phyloP scores from a whole-genome alignment of 768 basidiomycete species.

The Melanogaster broomeanus region DNA sequence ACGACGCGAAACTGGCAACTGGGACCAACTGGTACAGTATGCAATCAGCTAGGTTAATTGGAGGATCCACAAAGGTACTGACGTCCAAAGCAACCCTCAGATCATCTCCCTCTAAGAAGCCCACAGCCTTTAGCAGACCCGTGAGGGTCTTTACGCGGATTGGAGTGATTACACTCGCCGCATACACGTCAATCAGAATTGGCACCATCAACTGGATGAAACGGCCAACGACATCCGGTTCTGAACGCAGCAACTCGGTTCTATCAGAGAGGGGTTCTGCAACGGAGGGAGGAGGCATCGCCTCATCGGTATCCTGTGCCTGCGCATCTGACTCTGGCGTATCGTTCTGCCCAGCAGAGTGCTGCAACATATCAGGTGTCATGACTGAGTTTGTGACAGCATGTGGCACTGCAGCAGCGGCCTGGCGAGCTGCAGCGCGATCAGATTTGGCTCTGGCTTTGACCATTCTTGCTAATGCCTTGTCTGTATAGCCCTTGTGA shows the following conservation, averaged over 20 bases:
- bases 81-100: slow-evolving; percentile 80
- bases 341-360: slow-evolving; percentile 18
- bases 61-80: slow-evolving; percentile 28
- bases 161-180: slow-evolving; percentile 90
- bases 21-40: slow-evolving; percentile 72
- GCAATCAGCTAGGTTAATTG: slow-evolving; percentile 6
- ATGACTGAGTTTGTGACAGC: slow-evolving; percentile 26
- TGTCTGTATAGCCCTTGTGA: slow-evolving; percentile 87
- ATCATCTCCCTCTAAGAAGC: slow-evolving; percentile 79
- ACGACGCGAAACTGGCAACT: slow-evolving; percentile 92
- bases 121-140: slow-evolving; percentile 86
- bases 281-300: slow-evolving; percentile 34
- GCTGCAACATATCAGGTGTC: slow-evolving; percentile 21
- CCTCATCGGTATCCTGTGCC: slow-evolving; percentile 44
- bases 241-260: slow-evolving; percentile 72
- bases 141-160: slow-evolving; percentile 89
- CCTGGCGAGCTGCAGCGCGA: slow-evolving; percentile 67
- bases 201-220: slow-evolving; percentile 92
- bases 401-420: slow-evolving; percentile 33
- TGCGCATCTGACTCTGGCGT: slow-evolving; percentile 38
- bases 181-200: slow-evolving; percentile 96
- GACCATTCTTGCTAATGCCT: slow-evolving; percentile 69
- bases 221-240: slow-evolving; percentile 72
- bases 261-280: slow-evolving; percentile 49
- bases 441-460: slow-evolving; percentile 87